A percentile compares a stretch with the other conserved stretches of the same genome.
phyloP scores from a whole-genome alignment of 805 yeast genomes.

The Jamesozyma rosinii region DNA sequence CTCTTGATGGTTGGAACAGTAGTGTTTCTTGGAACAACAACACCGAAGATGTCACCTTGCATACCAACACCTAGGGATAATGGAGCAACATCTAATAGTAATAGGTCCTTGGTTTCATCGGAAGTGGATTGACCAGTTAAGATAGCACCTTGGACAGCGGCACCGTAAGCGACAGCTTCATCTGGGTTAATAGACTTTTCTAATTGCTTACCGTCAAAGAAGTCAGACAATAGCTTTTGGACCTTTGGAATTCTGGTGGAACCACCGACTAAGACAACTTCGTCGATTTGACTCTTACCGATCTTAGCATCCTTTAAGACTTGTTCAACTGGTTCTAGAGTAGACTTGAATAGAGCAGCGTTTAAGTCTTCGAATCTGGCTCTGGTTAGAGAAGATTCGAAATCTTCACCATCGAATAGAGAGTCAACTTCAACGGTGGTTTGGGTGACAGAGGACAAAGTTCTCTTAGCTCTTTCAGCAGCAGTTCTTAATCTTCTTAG shows the following conservation, averaged over 20 bases:
- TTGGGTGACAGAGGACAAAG: conserved; percentile 91
- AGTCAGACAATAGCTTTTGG: conserved; percentile 87
- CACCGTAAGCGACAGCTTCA: conserved; percentile 99
- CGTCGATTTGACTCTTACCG: conserved; percentile 77
- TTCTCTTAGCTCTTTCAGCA: conserved; percentile 98
- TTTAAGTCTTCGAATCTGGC: conserved; percentile 96
- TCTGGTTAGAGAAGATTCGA: conserved; percentile 88
- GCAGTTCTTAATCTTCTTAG: conserved; percentile 55
- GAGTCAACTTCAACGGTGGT: conserved; percentile 96
- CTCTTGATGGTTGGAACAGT: conserved; percentile 98
- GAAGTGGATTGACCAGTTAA: conserved; percentile 85
- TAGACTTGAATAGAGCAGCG: conserved; percentile 79
- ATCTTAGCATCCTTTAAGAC: conserved; percentile 88
- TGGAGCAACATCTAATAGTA: background rate
- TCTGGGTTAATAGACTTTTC: conserved; percentile 97
- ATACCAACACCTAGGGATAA: conserved; percentile 97
- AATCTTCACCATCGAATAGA: conserved; percentile 89
- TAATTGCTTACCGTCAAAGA: conserved; percentile 93
- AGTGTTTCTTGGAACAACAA: conserved; percentile 98
- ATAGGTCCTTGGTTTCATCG: conserved; percentile 64
- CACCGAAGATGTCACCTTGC: conserved; percentile 98
- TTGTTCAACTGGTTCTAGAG: conserved; percentile 85
- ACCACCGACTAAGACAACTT: conserved; percentile 97
- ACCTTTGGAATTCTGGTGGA: conserved; percentile 98
- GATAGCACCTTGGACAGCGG: conserved; percentile 99